Evolutionary conservation across 2,329 filamentous ascomycete genomes (phyloP), one percentile per base, ranked within the genome.

Genomic region (Paracorniculantispora psalliotae): DNA sequence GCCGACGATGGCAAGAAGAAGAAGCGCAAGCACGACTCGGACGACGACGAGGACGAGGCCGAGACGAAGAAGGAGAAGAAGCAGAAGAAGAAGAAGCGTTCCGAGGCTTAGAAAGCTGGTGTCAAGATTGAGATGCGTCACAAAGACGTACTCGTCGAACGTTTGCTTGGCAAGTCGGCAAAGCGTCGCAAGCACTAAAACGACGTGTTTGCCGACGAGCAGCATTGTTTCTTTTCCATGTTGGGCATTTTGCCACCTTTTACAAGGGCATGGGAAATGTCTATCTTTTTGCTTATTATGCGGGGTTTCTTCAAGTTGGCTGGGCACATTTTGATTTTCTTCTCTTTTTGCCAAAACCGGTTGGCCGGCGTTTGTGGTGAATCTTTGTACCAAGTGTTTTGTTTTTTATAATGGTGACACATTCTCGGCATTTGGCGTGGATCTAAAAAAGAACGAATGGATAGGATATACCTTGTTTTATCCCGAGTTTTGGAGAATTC

Each of bases 1-100:
- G 64, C 61, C 26, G 59, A 67, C 8, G 72, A 72, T 54, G 67
- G 63, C 47, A 69, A 75, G 67, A 82, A 81, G 73, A 91, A 91
- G 83, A 90, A 91, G 82, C 83, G 87, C 71, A 89, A 90, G 77
- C 80, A 81, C 61, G 84, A 85, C 51, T 88, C 84, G 61, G 85
- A 86, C 64, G 85, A 86, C 64, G 80, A 78, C 63, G 89, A 88
- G 72, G 85, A 84, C 74, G 84, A 85, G 35, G 63, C 60, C 17
- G 62, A 67, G 75, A 78, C 81, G 70, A 87, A 88, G 79, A 81
- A 81, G 73, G 79, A 84, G 71, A 84, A 81, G 73, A 77, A 80
- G 70, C 74, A 76, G 65, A 79, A 79, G 73, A 77, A 78, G 73
- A 75, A 77, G 75, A 77, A 76, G 73, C 71, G 72, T 43, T 75